Conservation (phyloP, 2,329 filamentous ascomycete genomes). For the Venturia nashicola region DNA sequence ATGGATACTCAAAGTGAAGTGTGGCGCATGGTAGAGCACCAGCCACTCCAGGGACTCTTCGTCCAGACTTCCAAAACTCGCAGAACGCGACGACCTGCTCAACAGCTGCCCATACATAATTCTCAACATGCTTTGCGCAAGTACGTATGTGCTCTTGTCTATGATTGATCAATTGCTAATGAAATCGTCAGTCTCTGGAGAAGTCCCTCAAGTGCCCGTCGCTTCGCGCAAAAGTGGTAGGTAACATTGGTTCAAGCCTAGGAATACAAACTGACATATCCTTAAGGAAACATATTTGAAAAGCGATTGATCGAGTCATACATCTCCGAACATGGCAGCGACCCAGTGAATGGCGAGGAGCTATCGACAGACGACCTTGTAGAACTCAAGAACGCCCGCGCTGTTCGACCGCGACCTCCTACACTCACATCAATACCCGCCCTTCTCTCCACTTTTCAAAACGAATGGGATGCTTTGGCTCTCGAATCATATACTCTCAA, state of each 20-base stretch:
- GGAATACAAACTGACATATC: conserved; percentile 18
- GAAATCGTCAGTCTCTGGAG: conserved; percentile 70
- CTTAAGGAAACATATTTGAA: conserved; percentile 75
- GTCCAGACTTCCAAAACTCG: not conserved
- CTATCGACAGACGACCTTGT: conserved; percentile 76
- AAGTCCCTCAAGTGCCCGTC: conserved; percentile 88
- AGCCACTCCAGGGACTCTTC: not conserved
- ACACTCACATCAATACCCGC: conserved; percentile 94
- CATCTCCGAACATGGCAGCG: conserved; percentile 83
- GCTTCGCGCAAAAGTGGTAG: conserved; percentile 87
- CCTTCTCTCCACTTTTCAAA: conserved; percentile 87
- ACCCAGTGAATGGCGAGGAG: conserved; percentile 80
- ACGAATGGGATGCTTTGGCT: conserved; percentile 93
- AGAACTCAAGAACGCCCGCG: conserved; percentile 69
- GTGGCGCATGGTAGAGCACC: not conserved
- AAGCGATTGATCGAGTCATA: conserved; percentile 92
- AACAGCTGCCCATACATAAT: not conserved
- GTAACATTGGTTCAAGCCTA: conserved; percentile 22
- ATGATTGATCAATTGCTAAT: not conserved
- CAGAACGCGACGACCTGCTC: not conserved
- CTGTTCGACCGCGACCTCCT: conserved; percentile 80
- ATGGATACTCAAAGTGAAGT: not conserved
- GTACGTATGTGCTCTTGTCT: not conserved
- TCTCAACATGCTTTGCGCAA: conserved; percentile 12
- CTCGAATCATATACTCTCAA: conserved; percentile 84